Evolutionary conservation across 306 rosid species (phyloP).

Genomic region (Corylus avellana): DNA sequence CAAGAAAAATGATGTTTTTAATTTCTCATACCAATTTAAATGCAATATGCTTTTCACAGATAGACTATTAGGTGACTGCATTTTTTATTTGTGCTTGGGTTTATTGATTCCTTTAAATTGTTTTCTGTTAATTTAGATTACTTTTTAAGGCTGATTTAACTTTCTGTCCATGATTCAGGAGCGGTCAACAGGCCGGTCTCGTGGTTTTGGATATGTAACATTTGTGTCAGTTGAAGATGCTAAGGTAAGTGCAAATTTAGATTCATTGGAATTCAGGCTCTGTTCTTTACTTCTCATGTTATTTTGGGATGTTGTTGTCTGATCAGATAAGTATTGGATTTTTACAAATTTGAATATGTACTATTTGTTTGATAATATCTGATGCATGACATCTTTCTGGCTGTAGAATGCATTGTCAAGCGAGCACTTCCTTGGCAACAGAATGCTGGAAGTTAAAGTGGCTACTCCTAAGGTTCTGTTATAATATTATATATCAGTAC

Average conservation of each 20-base stretch:
- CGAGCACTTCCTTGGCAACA: slow-evolving; percentile 86
- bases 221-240: slow-evolving; percentile 90
- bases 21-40: not conserved
- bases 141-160: slow-evolving; percentile 24
- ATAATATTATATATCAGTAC: not conserved
- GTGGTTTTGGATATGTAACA: slow-evolving; percentile 97
- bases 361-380: not conserved
- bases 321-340: not conserved
- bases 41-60: not conserved
- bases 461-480: slow-evolving; percentile 90
- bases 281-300: not conserved
- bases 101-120: not conserved
- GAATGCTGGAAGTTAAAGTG: slow-evolving; percentile 95
- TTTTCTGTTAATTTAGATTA: not conserved
- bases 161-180: slow-evolving; percentile 51
- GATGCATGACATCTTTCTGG: slow-evolving; percentile 17
- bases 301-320: not conserved
- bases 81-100: not conserved
- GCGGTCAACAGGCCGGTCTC: slow-evolving; percentile 90
- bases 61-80: not conserved
- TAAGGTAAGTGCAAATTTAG: slow-evolving; percentile 45
- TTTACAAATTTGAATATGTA: not conserved
- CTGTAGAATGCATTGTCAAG: slow-evolving; percentile 68
- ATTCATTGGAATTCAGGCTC: not conserved
- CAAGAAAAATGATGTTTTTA: not conserved